A percentile compares a stretch with the other conserved stretches of the same genome.
These are phyloP conservation scores for Onygenales sp. DNA, from an alignment of 2,329 filamentous ascomycete genomes.

Conservation along the genomic window DNA sequence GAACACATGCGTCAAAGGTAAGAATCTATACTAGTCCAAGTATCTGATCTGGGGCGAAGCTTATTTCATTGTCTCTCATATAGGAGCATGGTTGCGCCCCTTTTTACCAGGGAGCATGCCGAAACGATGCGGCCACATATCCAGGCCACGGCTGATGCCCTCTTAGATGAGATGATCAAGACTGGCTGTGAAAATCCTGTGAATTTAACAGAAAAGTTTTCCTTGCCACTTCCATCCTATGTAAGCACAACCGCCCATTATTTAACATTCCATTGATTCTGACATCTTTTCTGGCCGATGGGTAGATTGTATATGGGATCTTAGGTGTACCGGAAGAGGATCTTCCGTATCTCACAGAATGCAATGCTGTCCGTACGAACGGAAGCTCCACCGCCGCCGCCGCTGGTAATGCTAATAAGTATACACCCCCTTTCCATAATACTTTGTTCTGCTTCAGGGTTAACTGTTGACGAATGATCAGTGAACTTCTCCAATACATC, in stretches of 20 bases:
- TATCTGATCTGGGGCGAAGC: background rate
- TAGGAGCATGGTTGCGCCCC: conserved; percentile 38
- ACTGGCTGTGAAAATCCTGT: conserved; percentile 30
- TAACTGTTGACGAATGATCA: conserved; percentile 9
- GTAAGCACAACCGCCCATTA: conserved; percentile 17
- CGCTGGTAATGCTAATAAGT: conserved; percentile 38
- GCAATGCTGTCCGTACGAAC: conserved; percentile 39
- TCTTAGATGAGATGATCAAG: conserved; percentile 33
- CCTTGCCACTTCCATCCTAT: conserved; percentile 40
- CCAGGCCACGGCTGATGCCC: conserved; percentile 35
- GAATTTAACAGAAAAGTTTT: conserved; percentile 40
- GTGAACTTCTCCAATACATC: conserved; percentile 39
- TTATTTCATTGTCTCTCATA: background rate
- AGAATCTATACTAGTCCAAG: background rate
- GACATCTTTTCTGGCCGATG: background rate
- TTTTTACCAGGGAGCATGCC: conserved; percentile 34
- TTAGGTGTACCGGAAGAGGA: conserved; percentile 41
- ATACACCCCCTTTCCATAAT: background rate
- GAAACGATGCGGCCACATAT: conserved; percentile 37
- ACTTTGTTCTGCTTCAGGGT: background rate
- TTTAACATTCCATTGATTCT: background rate
- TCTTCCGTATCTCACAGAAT: conserved; percentile 37
- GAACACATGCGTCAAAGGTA: conserved; percentile 39
- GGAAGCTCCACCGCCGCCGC: conserved; percentile 40
- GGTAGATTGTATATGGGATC: conserved; percentile 41